Percentiles rank a stretch among this genome's conserved stretches.
These are phyloP conservation scores for Starmerella bombi DNA, from an alignment of 805 yeast genomes.

Conservation along the genomic window DNA sequence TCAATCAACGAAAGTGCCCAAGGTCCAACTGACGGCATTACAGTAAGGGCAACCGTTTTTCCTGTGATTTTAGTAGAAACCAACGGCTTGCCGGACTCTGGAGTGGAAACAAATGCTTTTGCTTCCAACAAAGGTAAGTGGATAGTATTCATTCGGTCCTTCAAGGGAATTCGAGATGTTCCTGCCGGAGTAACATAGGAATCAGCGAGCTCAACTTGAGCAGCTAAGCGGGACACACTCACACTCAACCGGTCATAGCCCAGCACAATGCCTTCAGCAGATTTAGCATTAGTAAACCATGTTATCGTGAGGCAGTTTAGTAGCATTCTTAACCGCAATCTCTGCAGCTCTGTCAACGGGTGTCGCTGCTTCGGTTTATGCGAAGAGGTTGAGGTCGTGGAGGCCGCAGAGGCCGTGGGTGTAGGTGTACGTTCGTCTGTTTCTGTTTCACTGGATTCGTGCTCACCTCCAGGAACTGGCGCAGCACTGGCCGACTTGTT, in stretches of 20 bases:
- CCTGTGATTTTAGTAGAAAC: conserved; percentile 20
- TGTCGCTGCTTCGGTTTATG: background rate
- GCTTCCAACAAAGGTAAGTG: conserved; percentile 23
- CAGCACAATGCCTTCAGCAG: conserved; percentile 53
- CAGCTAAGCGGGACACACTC: conserved; percentile 45
- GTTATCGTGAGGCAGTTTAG: conserved; percentile 54
- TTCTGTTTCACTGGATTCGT: background rate
- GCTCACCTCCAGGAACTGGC: background rate
- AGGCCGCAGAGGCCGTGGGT: background rate
- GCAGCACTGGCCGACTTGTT: background rate
- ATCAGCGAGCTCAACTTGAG: conserved; percentile 54
- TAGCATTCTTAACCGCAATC: conserved; percentile 10
- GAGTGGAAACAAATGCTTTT: conserved; percentile 7
- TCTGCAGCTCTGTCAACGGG: conserved; percentile 4
- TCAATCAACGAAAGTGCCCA: conserved; percentile 36
- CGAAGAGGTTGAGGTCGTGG: background rate
- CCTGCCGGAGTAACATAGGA: conserved; percentile 51
- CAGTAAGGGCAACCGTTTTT: conserved; percentile 21
- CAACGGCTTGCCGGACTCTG: conserved; percentile 8
- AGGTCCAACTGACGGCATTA: conserved; percentile 27
- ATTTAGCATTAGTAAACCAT: conserved; percentile 36
- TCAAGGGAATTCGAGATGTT: conserved; percentile 16
- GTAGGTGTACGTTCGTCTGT: background rate
- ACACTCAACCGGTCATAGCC: conserved; percentile 69
- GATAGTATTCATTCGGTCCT: conserved; percentile 21